phyloP scores from a whole-genome alignment of 257 asterid genomes.

The Salvia splendens region DNA sequence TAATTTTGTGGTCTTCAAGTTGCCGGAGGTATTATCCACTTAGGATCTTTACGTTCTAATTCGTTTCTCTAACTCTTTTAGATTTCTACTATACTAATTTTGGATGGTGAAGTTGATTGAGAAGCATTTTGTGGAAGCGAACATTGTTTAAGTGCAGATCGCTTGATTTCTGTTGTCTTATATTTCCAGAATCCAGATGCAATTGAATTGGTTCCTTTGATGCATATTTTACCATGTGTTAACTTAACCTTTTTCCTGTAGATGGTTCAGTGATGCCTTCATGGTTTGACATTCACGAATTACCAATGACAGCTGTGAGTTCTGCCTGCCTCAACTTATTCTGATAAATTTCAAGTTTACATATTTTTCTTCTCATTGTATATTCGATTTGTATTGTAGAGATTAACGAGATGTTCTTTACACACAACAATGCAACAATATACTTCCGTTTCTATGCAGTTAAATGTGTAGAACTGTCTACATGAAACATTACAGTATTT shows the following conservation, averaged over 20 bases:
- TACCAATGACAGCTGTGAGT: constrained; percentile 89
- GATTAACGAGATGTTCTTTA: constrained; percentile 7
- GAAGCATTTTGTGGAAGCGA: constrained; percentile 4
- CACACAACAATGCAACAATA: constrained; percentile 16
- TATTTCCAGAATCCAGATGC: too few species aligned
- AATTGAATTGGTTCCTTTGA: background rate
- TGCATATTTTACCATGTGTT: constrained; percentile 12
- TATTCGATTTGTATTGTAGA: background rate
- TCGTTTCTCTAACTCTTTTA: background rate
- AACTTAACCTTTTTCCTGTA: constrained; percentile 33
- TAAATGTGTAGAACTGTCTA: background rate
- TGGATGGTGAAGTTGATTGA: constrained; percentile 6
- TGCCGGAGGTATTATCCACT: background rate
- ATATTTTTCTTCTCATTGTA: background rate
- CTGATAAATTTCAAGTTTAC: constrained; percentile 13
- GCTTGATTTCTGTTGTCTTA: constrained; percentile 10
- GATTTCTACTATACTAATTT: background rate
- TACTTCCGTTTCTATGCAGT: background rate
- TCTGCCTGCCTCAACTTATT: constrained; percentile 29
- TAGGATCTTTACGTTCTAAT: background rate
- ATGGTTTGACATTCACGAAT: constrained; percentile 91
- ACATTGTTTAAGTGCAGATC: constrained; percentile 2
- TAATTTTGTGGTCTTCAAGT: background rate
- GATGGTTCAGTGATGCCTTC: constrained; percentile 99
- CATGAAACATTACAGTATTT: too few species aligned